These are phyloP conservation scores for Ustilago shanxiensis DNA, from an alignment of 1,284 basidiomycete genomes.

Conservation along the genomic window DNA sequence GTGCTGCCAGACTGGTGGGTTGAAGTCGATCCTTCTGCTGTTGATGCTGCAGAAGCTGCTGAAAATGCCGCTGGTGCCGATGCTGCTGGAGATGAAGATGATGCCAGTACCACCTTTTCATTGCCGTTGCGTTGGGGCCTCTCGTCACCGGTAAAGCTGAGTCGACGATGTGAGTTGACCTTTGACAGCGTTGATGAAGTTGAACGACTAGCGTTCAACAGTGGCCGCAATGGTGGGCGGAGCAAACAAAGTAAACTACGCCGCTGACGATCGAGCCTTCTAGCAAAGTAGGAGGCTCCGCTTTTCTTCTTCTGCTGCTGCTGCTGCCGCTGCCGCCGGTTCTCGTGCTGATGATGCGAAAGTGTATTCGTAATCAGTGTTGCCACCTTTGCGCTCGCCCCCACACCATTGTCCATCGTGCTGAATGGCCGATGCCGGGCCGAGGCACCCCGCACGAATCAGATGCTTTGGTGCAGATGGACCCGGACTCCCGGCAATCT, in stretches of 20 bases:
- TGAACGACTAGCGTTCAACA: background rate
- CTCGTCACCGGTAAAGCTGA: conserved; percentile 5
- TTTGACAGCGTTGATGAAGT: background rate
- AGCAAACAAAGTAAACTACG: conserved; percentile 16
- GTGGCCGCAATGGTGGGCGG: conserved; percentile 23
- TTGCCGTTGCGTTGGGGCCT: conserved; percentile 6
- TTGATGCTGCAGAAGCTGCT: background rate
- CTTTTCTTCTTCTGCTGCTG: background rate
- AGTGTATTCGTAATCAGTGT: background rate
- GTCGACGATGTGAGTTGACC: background rate
- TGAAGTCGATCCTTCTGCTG: background rate
- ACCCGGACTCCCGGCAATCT: background rate
- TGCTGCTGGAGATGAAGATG: conserved; percentile 21
- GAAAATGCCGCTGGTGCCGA: conserved; percentile 26
- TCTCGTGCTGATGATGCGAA: conserved; percentile 1
- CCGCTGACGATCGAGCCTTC: conserved; percentile 11
- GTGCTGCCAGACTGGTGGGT: conserved; percentile 9
- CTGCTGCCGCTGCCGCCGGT: no score
- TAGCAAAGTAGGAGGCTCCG: background rate
- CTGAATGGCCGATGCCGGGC: background rate
- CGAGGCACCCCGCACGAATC: background rate
- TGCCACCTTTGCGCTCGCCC: background rate
- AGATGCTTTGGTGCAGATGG: conserved; percentile 1
- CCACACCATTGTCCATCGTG: conserved; percentile 21
- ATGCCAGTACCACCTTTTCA: conserved; percentile 14